phyloP scores from a whole-genome alignment of 441 rosid genomes.

The Erodium moschatum region DNA sequence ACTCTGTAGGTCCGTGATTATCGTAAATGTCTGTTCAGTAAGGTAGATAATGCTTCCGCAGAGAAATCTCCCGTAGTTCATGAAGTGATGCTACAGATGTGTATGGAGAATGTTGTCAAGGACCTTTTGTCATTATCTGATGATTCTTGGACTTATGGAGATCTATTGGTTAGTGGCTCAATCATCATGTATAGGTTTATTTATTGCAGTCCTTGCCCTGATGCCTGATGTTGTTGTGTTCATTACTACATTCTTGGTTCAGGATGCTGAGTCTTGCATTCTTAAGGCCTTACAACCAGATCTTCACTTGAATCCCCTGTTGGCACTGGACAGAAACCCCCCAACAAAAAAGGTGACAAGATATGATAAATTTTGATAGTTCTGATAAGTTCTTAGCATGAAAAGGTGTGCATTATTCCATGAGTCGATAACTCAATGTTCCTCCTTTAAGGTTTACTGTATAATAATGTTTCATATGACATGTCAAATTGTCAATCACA shows the following conservation, averaged over 20 bases:
- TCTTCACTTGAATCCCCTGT: conserved; percentile 23
- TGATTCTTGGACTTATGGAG: conserved; percentile 29
- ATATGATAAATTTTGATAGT: conserved; percentile 6
- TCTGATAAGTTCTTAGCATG: neutral
- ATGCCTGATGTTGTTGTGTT: neutral
- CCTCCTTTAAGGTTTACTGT: neutral
- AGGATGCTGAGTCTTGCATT: conserved; percentile 29
- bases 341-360: conserved; percentile 21
- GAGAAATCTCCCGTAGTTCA: conserved; percentile 22
- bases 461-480: neutral
- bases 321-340: conserved; percentile 8
- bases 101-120: conserved; percentile 30
- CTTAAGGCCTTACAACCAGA: conserved; percentile 30
- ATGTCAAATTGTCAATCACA: neutral
- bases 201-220: neutral
- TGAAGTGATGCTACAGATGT: conserved; percentile 21
- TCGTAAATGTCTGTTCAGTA: conserved; percentile 20
- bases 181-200: conserved; percentile 2
- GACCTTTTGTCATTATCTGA: conserved; percentile 22
- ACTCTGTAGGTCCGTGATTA: conserved; percentile 27
- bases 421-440: neutral
- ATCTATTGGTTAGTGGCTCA: conserved; percentile 21
- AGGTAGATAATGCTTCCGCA: neutral
- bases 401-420: neutral
- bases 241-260: conserved; percentile 13